Conservation (phyloP, 2,329 filamentous ascomycete genomes). For the Penicillium sp. region DNA sequence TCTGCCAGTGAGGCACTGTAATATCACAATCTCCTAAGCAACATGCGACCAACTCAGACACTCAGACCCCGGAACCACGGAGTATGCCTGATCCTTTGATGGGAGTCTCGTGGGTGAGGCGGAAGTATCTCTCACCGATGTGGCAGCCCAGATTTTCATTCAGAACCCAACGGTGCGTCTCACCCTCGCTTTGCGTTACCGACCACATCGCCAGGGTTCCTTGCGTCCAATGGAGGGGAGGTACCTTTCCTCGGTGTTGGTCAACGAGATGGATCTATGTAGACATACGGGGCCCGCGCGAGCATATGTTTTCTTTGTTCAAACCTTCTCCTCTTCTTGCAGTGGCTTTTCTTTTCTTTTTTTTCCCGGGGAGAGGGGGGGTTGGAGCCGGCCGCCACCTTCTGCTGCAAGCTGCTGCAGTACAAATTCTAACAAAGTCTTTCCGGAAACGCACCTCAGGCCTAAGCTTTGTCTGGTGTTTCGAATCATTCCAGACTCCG, state of each 20-base stretch:
- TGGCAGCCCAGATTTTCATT: not conserved
- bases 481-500: conserved; percentile 12
- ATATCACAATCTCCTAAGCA: conserved; percentile 1
- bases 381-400: conserved; percentile 1
- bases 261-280: not conserved
- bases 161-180: not conserved
- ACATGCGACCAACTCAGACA: not conserved
- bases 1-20: not conserved
- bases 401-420: not conserved
- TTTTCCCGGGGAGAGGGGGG: too few species aligned
- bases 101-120: not conserved
- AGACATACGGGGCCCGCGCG: too few species aligned
- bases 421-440: not conserved
- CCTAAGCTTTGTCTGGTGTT: conserved; percentile 7
- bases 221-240: not conserved
- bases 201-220: not conserved
- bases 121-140: not conserved
- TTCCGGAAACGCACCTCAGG: not conserved
- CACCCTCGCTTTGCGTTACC: not conserved
- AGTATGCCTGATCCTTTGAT: not conserved
- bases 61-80: not conserved
- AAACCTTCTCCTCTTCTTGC: conserved; percentile 2
- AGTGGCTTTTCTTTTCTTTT: conserved; percentile 1
- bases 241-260: not conserved
- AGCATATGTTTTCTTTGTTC: not conserved